Conservation (phyloP, 2,329 filamentous ascomycete genomes). For the Dichotomopilus funicola region DNA sequence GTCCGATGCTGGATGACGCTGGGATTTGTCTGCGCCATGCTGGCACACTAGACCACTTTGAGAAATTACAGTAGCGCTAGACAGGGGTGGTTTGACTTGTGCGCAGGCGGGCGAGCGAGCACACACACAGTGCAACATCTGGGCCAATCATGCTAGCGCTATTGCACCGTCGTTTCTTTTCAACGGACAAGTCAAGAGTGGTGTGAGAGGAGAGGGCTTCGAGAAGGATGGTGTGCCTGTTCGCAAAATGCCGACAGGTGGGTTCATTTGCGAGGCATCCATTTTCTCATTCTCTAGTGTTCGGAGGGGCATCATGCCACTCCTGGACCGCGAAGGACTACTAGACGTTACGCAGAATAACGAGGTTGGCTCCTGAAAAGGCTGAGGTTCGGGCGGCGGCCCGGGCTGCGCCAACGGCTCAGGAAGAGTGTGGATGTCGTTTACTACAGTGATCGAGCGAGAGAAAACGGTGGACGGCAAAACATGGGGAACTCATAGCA, state of each 20-base stretch:
- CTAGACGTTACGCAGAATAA: neutral
- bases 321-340: too few relatives aligned
- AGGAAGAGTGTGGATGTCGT: too few relatives aligned
- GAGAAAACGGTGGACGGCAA: too few relatives aligned
- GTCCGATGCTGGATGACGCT: neutral
- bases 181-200: constrained; percentile 19
- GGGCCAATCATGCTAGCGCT: constrained; percentile 17
- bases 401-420: too few relatives aligned
- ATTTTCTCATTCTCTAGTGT: neutral
- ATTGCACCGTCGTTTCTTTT: constrained; percentile 12
- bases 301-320: too few relatives aligned
- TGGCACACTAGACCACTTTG: constrained; percentile 18
- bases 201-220: constrained; percentile 6
- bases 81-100: constrained; percentile 21
- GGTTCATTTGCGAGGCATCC: neutral
- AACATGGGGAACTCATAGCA: too few relatives aligned
- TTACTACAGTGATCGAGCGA: too few relatives aligned
- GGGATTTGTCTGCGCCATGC: constrained; percentile 16
- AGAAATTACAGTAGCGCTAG: constrained; percentile 15
- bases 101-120: constrained; percentile 18
- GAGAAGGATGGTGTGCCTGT: constrained; percentile 2
- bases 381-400: too few relatives aligned
- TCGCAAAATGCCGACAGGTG: too few relatives aligned
- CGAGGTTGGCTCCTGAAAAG: neutral
- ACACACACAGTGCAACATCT: constrained; percentile 19